Evolutionary conservation across 257 asterid species (phyloP), one percentile per base, ranked within the genome.

Genomic region (Solanum pinnatisectum): DNA sequence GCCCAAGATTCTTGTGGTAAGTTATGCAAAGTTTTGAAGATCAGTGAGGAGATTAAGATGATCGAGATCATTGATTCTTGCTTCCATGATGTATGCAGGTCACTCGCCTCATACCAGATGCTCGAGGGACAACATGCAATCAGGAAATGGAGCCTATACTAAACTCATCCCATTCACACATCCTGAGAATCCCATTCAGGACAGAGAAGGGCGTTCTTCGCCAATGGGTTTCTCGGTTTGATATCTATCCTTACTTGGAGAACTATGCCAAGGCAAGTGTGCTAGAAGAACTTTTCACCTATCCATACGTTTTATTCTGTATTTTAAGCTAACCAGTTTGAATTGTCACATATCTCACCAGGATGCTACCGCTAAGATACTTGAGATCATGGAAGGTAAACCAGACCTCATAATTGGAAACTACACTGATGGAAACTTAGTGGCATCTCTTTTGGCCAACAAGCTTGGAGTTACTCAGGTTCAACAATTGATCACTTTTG

Each of bases 401-500:
- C 98, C 99, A 8, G 98, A 95, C 89, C 96, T 96, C 83, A 92
- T 96, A 52, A 89, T 94, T 52, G 99, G 99, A 86, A 96, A 96
- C 91, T 96, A 96, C 89, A 93, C 96, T 5, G 99, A 96, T 77
- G 99, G 98, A 85, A 96, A 96, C 91, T 87, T 96, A 84, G 98
- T 94, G 39, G 99, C 99, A 85, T 93, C 98, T 83, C 87, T 93
- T 85, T 93, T 93, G 90, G 95, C 98, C 68, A 92, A 90, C 88
- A 95, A 93, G 92, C 98, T 96, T 88, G 98, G 96, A 91, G 97
- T 92, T 22, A 92, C 97, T 76, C 94, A 90, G 94, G 99, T 95
- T 35, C 33, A 30, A 18, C 6, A 5, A 37, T 65, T 82, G 40
- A 49, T 10, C 85, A 49, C 3, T 46, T 49, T 49, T 49, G 39